Evolutionary conservation across 495 filamentous ascomycete species (phyloP).

Genomic region (Xylaria curta): DNA sequence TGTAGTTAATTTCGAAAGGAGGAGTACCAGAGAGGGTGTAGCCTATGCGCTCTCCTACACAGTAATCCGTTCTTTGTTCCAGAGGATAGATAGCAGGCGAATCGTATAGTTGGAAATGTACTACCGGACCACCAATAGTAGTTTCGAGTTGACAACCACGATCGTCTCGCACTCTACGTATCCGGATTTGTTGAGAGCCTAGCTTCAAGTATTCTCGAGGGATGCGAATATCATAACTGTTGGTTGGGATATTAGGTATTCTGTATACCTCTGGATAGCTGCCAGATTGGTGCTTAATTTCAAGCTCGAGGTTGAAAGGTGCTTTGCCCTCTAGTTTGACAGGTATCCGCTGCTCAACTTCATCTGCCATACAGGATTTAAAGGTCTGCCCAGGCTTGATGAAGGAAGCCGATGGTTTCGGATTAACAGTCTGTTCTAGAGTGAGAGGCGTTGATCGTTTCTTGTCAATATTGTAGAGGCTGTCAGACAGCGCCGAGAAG

Average conservation of each 20-base stretch:
- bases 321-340: slow-evolving; percentile 81
- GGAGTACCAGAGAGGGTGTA: slow-evolving; percentile 87
- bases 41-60: slow-evolving; percentile 90
- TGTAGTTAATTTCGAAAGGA: slow-evolving; percentile 93
- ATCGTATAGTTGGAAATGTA: slow-evolving; percentile 88
- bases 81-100: slow-evolving; percentile 85
- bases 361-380: slow-evolving; percentile 87
- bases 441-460: slow-evolving; percentile 64
- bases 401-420: slow-evolving; percentile 80
- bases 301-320: slow-evolving; percentile 87
- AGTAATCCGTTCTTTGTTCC: slow-evolving; percentile 89
- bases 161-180: slow-evolving; percentile 86
- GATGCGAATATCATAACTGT: slow-evolving; percentile 78
- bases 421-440: slow-evolving; percentile 81
- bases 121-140: slow-evolving; percentile 69
- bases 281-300: slow-evolving; percentile 87
- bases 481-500: slow-evolving; percentile 80
- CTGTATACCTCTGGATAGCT: slow-evolving; percentile 79
- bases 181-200: slow-evolving; percentile 82
- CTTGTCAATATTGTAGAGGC: slow-evolving; percentile 79
- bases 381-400: slow-evolving; percentile 90
- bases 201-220: slow-evolving; percentile 81
- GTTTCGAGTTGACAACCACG: slow-evolving; percentile 79
- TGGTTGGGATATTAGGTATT: slow-evolving; percentile 75
- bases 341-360: slow-evolving; percentile 83